phyloP scores from a whole-genome alignment of 371 early-diverging fungal species.

The Rhizomucor pusillus region DNA sequence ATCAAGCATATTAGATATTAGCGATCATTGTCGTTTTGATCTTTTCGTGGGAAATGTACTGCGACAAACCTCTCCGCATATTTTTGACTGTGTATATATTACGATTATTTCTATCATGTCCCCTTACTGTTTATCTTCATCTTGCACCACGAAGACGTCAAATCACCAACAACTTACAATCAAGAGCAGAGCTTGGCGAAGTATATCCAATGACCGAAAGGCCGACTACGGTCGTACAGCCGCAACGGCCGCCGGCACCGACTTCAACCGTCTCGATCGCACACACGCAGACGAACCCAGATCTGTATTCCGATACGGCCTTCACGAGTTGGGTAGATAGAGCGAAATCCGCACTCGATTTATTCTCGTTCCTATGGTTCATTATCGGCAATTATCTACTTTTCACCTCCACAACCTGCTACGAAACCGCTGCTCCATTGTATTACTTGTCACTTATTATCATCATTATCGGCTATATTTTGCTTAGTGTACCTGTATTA shows the following conservation, averaged over 20 bases:
- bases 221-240: neutral
- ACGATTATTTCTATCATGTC: slow-evolving; percentile 36
- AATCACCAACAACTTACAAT: neutral
- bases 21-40: slow-evolving; percentile 33
- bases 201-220: no score
- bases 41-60: slow-evolving; percentile 45
- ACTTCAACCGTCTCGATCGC: neutral
- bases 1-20: slow-evolving; percentile 17
- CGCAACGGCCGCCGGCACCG: neutral
- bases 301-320: no score
- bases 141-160: slow-evolving; percentile 37
- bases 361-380: slow-evolving; percentile 67
- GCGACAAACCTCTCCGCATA: slow-evolving; percentile 45
- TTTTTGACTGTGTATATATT: slow-evolving; percentile 44
- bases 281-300: neutral
- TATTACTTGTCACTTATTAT: slow-evolving; percentile 58
- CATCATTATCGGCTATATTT: slow-evolving; percentile 67
- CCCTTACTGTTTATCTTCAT: slow-evolving; percentile 41
- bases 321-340: slow-evolving; percentile 6
- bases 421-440: slow-evolving; percentile 51
- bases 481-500: slow-evolving; percentile 63
- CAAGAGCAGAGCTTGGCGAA: no score
- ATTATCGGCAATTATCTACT: slow-evolving; percentile 71
- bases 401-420: slow-evolving; percentile 55
- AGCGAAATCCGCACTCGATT: slow-evolving; percentile 56